phyloP scores from a whole-genome alignment of 2,329 filamentous ascomycete genomes.

The Xenoacremonium recifei region DNA sequence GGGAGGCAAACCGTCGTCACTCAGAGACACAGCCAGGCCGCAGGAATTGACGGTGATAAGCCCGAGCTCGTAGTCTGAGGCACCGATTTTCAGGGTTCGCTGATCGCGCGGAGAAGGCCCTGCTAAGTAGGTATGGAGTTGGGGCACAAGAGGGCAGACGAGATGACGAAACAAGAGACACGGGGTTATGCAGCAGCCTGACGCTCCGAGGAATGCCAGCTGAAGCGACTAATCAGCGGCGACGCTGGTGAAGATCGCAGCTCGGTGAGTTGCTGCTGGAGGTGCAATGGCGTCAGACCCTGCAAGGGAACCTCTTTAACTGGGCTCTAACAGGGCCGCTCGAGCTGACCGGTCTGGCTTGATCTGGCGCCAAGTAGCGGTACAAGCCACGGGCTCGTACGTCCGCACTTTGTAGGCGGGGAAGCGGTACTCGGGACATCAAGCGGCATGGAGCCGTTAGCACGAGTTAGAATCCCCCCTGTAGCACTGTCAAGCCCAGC shows the following conservation, averaged over 20 bases:
- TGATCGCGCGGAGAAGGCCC: slow-evolving; percentile 18
- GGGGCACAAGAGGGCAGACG: not conserved
- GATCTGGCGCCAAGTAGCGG: slow-evolving; percentile 12
- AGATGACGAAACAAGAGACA: slow-evolving; percentile 16
- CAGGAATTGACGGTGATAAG: slow-evolving; percentile 2
- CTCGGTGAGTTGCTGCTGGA: slow-evolving; percentile 14
- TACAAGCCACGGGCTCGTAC: too few species aligned
- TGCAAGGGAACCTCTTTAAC: slow-evolving; percentile 1
- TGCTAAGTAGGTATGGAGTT: not conserved
- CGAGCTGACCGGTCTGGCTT: too few species aligned
- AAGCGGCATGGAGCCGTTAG: too few species aligned
- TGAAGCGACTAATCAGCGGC: slow-evolving; percentile 21
- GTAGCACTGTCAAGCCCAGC: too few species aligned
- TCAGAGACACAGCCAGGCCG: not conserved
- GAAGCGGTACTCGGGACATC: too few species aligned
- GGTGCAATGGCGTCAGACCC: slow-evolving; percentile 28
- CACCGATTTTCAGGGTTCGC: slow-evolving; percentile 24
- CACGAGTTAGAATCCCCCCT: too few species aligned
- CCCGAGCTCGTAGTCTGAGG: slow-evolving; percentile 9
- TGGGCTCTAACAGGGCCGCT: slow-evolving; percentile 15
- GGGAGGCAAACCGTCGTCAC: slow-evolving; percentile 12
- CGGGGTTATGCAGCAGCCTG: slow-evolving; percentile 15
- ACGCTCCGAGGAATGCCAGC: slow-evolving; percentile 14
- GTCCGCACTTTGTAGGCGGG: too few species aligned
- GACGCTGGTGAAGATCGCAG: slow-evolving; percentile 18